Conservation (phyloP, 768 basidiomycete species). For the Termitomyces sp. region DNA sequence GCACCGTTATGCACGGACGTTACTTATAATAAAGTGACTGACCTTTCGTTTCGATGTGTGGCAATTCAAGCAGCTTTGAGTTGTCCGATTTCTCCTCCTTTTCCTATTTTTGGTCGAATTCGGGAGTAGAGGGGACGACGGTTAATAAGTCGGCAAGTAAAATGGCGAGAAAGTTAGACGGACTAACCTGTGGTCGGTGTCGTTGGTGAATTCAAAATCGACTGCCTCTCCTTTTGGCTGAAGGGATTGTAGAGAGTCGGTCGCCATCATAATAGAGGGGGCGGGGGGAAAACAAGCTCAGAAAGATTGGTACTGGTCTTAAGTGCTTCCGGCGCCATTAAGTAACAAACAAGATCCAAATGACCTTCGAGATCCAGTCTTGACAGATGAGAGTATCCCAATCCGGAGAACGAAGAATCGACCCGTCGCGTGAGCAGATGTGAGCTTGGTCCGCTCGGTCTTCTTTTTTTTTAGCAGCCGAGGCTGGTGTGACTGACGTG, state of each 20-base stretch:
- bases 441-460: slow-evolving; percentile 14
- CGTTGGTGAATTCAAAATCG: slow-evolving; percentile 70
- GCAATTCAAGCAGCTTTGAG: slow-evolving; percentile 84
- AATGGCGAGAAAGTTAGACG: slow-evolving; percentile 15
- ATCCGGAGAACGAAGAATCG: slow-evolving; percentile 21
- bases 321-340: slow-evolving; percentile 57
- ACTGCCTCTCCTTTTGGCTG: slow-evolving; percentile 74
- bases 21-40: slow-evolving; percentile 15
- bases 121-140: slow-evolving; percentile 40
- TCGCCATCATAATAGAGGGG: slow-evolving; percentile 44
- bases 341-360: slow-evolving; percentile 44
- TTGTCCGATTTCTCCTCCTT: slow-evolving; percentile 86
- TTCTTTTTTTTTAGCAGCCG: slow-evolving; percentile 16
- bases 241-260: slow-evolving; percentile 48
- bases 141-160: slow-evolving; percentile 46
- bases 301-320: slow-evolving; percentile 41
- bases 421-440: slow-evolving; percentile 12
- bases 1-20: slow-evolving; percentile 2
- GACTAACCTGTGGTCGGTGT: slow-evolving; percentile 60
- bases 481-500: slow-evolving; percentile 23
- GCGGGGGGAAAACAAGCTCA: slow-evolving; percentile 43
- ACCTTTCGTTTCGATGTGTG: slow-evolving; percentile 95
- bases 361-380: slow-evolving; percentile 35
- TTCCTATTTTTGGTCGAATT: slow-evolving; percentile 55
- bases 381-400: slow-evolving; percentile 33